phyloP scores from a whole-genome alignment of 2,329 filamentous ascomycete genomes.

The Claviceps spartinae region DNA sequence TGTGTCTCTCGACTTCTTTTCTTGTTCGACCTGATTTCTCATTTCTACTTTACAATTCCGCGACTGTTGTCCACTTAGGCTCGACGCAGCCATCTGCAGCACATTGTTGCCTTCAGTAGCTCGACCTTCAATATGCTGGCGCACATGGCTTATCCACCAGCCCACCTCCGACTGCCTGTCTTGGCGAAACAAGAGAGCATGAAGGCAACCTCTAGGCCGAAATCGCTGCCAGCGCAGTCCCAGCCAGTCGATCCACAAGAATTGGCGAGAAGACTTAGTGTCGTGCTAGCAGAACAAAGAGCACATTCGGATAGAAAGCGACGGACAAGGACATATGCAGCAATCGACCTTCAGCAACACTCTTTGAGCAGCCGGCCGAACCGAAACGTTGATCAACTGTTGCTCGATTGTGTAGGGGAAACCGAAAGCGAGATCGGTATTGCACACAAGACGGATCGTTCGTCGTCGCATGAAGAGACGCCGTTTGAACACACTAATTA shows the following conservation, averaged over 20 bases:
- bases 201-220: conserved; percentile 1
- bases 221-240: conserved; percentile 12
- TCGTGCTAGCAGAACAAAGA: conserved; percentile 38
- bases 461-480: neutral
- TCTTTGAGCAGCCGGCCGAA: neutral
- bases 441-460: neutral
- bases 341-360: conserved; percentile 7
- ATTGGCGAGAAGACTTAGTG: conserved; percentile 35
- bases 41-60: neutral
- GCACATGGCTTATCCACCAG: conserved; percentile 4
- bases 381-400: neutral
- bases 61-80: neutral
- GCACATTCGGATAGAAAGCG: conserved; percentile 23
- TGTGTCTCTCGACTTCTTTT: neutral
- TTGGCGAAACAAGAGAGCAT: neutral
- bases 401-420: neutral
- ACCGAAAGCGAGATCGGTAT: neutral
- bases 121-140: conserved; percentile 5
- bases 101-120: neutral
- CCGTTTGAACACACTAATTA: neutral
- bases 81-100: neutral
- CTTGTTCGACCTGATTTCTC: neutral
- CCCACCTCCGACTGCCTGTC: conserved; percentile 2
- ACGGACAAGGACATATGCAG: conserved; percentile 14
- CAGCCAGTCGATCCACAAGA: conserved; percentile 39